A percentile compares a stretch with the other conserved stretches of the same genome.
Conservation (phyloP, 139 green algal species). For the Eudorina sp. region DNA sequence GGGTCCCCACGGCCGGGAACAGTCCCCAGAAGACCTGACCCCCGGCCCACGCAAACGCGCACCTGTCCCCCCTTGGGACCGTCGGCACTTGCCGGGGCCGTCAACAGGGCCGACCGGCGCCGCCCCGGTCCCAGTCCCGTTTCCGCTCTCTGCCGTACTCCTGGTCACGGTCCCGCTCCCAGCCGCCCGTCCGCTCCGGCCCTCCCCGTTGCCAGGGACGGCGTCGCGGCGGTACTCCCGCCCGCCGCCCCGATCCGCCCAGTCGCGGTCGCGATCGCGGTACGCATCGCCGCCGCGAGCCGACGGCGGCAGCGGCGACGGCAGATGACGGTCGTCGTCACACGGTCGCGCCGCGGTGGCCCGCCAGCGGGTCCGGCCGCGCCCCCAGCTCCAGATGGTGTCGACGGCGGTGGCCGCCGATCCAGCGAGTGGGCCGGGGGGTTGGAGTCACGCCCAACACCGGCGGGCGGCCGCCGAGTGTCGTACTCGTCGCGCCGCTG, state of each 20-base stretch:
- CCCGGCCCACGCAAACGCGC: no score
- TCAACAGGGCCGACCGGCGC: no score
- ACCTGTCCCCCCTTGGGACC: no score
- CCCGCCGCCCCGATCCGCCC: background rate
- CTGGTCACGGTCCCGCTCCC: constrained; percentile 5
- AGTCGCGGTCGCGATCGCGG: background rate
- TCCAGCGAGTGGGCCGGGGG: background rate
- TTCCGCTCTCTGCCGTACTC: background rate
- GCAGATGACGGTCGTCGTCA: background rate
- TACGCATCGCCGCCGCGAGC: background rate
- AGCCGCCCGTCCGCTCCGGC: background rate
- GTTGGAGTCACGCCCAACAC: background rate
- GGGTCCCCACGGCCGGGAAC: no score
- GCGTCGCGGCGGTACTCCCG: background rate
- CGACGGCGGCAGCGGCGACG: background rate
- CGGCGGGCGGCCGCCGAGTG: background rate
- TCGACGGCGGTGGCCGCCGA: background rate
- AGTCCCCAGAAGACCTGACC: no score
- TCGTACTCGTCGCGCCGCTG: background rate
- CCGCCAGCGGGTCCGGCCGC: background rate
- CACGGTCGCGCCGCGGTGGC: background rate
- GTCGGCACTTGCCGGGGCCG: no score
- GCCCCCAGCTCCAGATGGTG: background rate
- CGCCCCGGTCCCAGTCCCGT: background rate
- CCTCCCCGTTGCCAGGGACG: background rate